phyloP scores from a whole-genome alignment of 257 asterid species.

The Knoxia roxburghii region DNA sequence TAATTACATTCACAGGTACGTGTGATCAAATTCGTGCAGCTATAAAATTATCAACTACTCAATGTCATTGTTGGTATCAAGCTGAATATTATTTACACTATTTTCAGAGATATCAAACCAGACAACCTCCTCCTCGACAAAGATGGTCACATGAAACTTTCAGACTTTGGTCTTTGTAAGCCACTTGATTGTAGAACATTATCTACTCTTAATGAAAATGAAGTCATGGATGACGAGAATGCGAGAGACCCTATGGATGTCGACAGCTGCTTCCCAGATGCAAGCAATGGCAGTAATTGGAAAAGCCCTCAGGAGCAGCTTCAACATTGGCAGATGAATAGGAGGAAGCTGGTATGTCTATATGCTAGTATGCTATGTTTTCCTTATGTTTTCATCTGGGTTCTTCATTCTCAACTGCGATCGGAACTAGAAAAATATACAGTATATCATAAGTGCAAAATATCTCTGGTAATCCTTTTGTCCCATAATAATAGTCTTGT shows the following conservation, averaged over 20 bases:
- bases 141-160: slow-evolving; percentile 93
- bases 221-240: slow-evolving; percentile 50
- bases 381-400: not conserved
- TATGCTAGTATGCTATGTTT: not conserved
- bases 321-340: slow-evolving; percentile 61
- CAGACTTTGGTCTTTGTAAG: slow-evolving; percentile 98
- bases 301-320: slow-evolving; percentile 51
- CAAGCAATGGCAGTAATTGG: slow-evolving; percentile 39
- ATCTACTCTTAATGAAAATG: slow-evolving; percentile 45
- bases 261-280: slow-evolving; percentile 42
- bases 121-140: slow-evolving; percentile 94
- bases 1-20: slow-evolving; percentile 87
- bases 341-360: slow-evolving; percentile 51
- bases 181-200: slow-evolving; percentile 76
- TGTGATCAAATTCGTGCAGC: slow-evolving; percentile 10
- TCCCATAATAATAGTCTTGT: too few relatives aligned
- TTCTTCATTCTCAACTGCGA: not conserved
- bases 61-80: not conserved
- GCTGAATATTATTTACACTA: slow-evolving; percentile 9
- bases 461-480: not conserved
- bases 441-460: not conserved
- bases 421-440: too few relatives aligned
- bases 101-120: slow-evolving; percentile 86
- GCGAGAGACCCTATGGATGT: slow-evolving; percentile 46
- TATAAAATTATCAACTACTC: not conserved